Conservation (phyloP, 306 rosid genomes). For the Parietaria judaica region DNA sequence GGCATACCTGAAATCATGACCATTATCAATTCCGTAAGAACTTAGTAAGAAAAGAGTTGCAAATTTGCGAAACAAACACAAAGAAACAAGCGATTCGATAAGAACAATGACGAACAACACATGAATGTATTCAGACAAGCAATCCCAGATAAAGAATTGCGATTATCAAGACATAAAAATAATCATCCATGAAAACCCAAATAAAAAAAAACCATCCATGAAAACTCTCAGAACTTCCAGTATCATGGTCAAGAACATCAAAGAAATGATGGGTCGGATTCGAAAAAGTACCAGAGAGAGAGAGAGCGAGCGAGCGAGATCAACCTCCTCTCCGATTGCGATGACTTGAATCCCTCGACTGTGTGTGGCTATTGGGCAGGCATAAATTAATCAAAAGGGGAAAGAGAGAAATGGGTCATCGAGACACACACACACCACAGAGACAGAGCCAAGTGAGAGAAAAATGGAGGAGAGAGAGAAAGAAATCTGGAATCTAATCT, state of each 20-base stretch:
- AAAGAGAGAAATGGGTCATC: neutral
- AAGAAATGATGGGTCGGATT: neutral
- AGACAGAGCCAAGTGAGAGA: constrained; percentile 9
- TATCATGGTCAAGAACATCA: neutral
- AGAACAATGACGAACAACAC: constrained; percentile 2
- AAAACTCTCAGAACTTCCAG: neutral
- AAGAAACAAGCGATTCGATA: constrained; percentile 8
- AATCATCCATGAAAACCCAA: neutral
- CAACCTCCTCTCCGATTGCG: constrained; percentile 12
- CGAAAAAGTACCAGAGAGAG: constrained; percentile 26
- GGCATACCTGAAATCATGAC: constrained; percentile 13
- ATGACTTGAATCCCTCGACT: constrained; percentile 8
- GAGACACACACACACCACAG: neutral
- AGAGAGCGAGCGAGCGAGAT: constrained; percentile 26
- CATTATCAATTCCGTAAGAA: neutral
- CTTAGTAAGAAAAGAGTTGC: neutral
- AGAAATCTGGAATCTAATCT: constrained; percentile 18
- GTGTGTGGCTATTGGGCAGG: neutral
- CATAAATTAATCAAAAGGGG: neutral
- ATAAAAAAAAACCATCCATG: neutral
- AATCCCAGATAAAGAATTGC: neutral
- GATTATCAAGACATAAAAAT: no score
- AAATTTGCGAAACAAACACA: neutral
- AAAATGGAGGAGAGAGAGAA: constrained; percentile 12
- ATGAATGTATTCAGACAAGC: neutral